Evolutionary conservation across 2,329 filamentous ascomycete species (phyloP), one percentile per base, ranked within the genome.

Genomic region (Colletotrichum sojae): DNA sequence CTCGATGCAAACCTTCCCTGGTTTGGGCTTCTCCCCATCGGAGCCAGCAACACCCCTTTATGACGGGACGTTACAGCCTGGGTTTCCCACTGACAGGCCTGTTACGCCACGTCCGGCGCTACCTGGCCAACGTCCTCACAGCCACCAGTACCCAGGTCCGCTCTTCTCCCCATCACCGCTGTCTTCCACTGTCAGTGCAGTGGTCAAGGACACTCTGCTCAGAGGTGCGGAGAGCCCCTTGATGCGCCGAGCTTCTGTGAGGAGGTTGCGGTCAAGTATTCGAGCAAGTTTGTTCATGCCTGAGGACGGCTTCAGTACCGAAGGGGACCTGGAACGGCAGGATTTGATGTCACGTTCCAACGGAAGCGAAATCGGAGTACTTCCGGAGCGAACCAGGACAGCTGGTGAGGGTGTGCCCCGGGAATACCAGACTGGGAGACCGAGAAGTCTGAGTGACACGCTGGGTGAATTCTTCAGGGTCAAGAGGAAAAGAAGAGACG

Each of bases 121-220:
- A 27, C 67, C 40, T 39, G 75, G 15, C 65, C 70, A 36, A 76
- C 76, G 79, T 13, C 77, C 76, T 13, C 79, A 81, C 49, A 78
- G 77, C 53, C 79, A 81, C 27, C 79, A 82, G 56, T 82, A 78
- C 70, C 78, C 83, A 31, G 84, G 83, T 39, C 82, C 84, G 2
- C 83, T 90, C 45, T 88, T 89, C 69, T 89, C 87, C 3, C 88
- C 88, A 12, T 89, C 88, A 0, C 88, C 88, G 0, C 81, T 90
- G 40, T 88, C 87, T 2, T 89, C 87, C 0, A 89, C 88, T 1
- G 85, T 90, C 45, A 88, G 83, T 18, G 86, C 86, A 0, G 86
- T 88, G 0, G 85, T 90, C 51, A 85, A 87, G 49, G 88, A 90
- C 71, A 86, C 83, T 12, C 80, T 89, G 36, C 79, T 88, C 2